Conservation (phyloP, 1,284 basidiomycete genomes). For the Neotropicomus parvogracilis region DNA sequence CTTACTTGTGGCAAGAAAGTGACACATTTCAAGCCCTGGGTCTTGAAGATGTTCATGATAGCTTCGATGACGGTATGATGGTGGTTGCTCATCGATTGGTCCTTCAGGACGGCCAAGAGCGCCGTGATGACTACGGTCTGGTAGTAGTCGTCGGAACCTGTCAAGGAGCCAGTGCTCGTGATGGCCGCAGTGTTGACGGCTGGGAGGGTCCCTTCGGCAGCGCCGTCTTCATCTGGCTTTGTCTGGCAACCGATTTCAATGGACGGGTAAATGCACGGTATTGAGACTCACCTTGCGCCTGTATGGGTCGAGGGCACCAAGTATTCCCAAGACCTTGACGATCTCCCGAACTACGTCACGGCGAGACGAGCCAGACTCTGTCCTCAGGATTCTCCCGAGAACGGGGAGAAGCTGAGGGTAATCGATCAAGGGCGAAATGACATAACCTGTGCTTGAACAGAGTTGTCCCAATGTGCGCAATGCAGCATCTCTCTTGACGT, state of each 20-base stretch:
- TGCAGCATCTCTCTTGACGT: conserved; percentile 90
- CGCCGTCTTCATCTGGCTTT: conserved; percentile 73
- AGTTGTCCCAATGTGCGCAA: conserved; percentile 93
- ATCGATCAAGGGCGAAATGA: conserved; percentile 87
- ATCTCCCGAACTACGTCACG: conserved; percentile 91
- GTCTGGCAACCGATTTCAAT: conserved; percentile 41
- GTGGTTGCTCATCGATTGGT: conserved; percentile 80
- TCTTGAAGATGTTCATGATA: conserved; percentile 99
- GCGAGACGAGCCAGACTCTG: conserved; percentile 79
- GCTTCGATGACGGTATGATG: conserved; percentile 97
- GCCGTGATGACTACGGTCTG: conserved; percentile 95
- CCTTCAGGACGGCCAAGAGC: conserved; percentile 85
- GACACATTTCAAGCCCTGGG: conserved; percentile 95
- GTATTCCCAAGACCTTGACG: conserved; percentile 90
- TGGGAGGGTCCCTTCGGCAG: conserved; percentile 64
- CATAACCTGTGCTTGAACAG: conserved; percentile 94
- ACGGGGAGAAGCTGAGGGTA: conserved; percentile 89
- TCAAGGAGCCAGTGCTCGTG: conserved; percentile 41
- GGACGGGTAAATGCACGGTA: conserved; percentile 1
- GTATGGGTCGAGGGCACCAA: conserved; percentile 98
- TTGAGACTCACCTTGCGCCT: conserved; percentile 70
- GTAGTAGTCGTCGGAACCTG: conserved; percentile 90
- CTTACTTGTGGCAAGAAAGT: conserved; percentile 89
- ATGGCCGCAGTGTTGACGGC: conserved; percentile 58
- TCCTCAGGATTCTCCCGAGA: conserved; percentile 83